Conservation (phyloP, 163 green algal genomes). For the Chlorella variabilis region DNA sequence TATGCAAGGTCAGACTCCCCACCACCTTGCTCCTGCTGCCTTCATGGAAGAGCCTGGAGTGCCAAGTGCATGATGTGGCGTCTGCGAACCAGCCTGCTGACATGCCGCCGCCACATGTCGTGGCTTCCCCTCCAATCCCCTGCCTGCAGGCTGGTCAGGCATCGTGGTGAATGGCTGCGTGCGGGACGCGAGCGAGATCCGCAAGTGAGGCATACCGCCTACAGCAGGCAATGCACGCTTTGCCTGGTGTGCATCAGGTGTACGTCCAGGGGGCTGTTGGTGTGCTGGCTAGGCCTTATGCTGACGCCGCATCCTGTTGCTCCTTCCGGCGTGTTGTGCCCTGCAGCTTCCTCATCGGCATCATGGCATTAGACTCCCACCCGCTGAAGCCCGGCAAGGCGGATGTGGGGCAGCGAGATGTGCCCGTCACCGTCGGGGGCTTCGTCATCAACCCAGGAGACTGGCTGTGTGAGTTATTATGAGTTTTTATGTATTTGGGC, state of each 20-base stretch:
- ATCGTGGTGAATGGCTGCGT: slow-evolving; percentile 96
- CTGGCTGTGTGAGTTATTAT: slow-evolving; percentile 90
- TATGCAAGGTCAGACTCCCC: no score
- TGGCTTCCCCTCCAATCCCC: no score
- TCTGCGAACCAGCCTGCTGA: no score
- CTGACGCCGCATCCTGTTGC: neutral
- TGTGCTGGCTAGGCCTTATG: neutral
- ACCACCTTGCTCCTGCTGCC: no score
- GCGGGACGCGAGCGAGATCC: slow-evolving; percentile 87
- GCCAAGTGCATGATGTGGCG: no score
- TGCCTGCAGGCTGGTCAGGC: slow-evolving; percentile 91
- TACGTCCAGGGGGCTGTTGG: no score
- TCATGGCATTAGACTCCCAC: slow-evolving; percentile 91
- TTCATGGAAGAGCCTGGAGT: no score
- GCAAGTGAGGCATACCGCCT: slow-evolving; percentile 22
- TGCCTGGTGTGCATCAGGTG: no score
- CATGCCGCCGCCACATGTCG: no score
- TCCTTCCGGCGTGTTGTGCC: neutral
- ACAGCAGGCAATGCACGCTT: no score
- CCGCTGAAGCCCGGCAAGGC: slow-evolving; percentile 95
- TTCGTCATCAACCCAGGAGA: slow-evolving; percentile 78
- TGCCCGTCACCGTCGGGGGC: slow-evolving; percentile 84
- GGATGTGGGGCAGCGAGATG: slow-evolving; percentile 84
- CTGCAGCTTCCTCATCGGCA: slow-evolving; percentile 76
- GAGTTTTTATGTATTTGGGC: no score